phyloP scores from a whole-genome alignment of 1,139 yeast genomes.

The Chernovozyma sophiae-reginae region DNA sequence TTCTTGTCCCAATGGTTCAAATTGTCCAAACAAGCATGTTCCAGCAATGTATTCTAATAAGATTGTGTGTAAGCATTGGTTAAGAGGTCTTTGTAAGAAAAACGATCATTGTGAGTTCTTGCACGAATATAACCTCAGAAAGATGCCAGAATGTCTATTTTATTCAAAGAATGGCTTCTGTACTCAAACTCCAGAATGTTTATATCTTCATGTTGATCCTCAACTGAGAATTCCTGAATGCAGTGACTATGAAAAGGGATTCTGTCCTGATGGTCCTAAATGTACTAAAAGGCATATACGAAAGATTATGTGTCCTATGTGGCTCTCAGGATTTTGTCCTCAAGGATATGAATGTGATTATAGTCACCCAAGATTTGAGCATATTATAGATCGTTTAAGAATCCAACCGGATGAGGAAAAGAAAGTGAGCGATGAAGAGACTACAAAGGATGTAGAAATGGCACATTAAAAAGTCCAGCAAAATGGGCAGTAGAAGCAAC shows the following conservation, averaged over 20 bases:
- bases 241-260: constrained; percentile 77
- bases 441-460: neutral
- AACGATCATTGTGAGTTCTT: constrained; percentile 95
- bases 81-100: constrained; percentile 93
- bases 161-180: constrained; percentile 87
- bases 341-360: constrained; percentile 58
- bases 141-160: constrained; percentile 96
- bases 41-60: constrained; percentile 78
- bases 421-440: constrained; percentile 5
- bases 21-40: constrained; percentile 87
- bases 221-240: constrained; percentile 85
- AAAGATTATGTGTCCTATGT: constrained; percentile 75
- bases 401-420: constrained; percentile 41
- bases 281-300: constrained; percentile 83
- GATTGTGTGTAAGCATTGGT: constrained; percentile 95
- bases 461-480: no score
- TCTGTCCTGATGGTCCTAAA: constrained; percentile 88
- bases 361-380: constrained; percentile 56
- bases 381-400: constrained; percentile 43
- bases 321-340: constrained; percentile 91
- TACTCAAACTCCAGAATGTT: constrained; percentile 92
- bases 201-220: constrained; percentile 89
- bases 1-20: constrained; percentile 79
- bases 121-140: constrained; percentile 89
- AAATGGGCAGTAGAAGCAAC: no score